Base-by-base conservation (phyloP, 2,329 filamentous ascomycete genomes). In the Colletotrichum sojae region DNA sequence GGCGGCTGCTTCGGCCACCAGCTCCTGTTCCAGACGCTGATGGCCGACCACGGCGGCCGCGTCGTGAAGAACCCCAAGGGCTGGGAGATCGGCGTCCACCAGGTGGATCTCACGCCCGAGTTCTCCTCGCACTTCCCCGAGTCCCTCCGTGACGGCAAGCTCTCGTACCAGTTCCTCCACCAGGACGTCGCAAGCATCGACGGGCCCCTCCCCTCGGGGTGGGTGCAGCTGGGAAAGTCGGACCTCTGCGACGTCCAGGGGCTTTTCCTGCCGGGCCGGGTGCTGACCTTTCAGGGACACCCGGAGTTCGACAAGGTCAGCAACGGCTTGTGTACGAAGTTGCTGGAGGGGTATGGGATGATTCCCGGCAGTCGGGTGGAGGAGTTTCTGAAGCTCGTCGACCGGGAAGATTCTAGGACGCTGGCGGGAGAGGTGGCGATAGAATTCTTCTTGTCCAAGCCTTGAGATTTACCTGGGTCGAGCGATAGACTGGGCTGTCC, bases 1-100 rank as follows among this genome's bases (percentile, higher is more conserved):
- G 82, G 82, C 1, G 81, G 78, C 27, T 84, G 82, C 63, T 84
- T 83, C 54, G 81, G 82, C 1, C 82, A 84, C 57, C 81, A 84
- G 63, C 67, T 83, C 5, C 68, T 83, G 5, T 80, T 78, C 63
- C 77, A 81, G 59, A 77, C 79, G 4, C 60, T 84, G 16, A 74
- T 83, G 16, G 71, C 74, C 9, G 67, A 71, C 2, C 67, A 73
- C 36, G 77, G 77, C 0, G 78, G 62, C 20, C 64, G 55, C 22
- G 75, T 76, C 2, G 68, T 73, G 51, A 76, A 76, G 58, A 72
- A 76, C 16, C 75, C 76, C 0, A 67, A 67, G 8, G 78, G 76
- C 4, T 80, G 74, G 71, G 78, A 80, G 57, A 56, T 79, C 2
- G 76, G 78, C 25, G 75, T 79, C 0, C 76, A 79, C 3, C 55